Base-by-base conservation (phyloP, 139 green algal species). In the Tetradesmus lagerheimii region DNA sequence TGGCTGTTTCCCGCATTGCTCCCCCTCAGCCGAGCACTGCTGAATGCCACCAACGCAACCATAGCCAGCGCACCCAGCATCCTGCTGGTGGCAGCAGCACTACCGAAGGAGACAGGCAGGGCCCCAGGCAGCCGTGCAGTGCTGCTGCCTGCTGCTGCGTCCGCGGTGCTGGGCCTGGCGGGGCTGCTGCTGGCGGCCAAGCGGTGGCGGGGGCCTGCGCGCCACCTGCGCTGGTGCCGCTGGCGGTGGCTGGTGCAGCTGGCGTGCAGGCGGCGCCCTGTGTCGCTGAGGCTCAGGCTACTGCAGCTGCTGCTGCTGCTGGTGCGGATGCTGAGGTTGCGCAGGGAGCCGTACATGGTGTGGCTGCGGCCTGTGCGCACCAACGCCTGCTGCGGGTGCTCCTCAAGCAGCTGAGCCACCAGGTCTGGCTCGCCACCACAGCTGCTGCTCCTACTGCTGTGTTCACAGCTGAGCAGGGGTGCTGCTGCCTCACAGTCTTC, bases 251-350 rank as follows among this genome's bases (percentile, higher is more conserved):
- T 20, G 37, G 41, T 29, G 8, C 53, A 87, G 37, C 81, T 87
- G 81, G 34, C 18, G 15, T 78, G 50, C 20, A 87, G 50, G 4
- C 81, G 50, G n/a, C 81, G 50, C 0, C 81, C 50, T 25, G 81
- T 77, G 53, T 87, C 81, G 41, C 3, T 87, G 81, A 87, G 31
- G 81, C 81, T 87, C 4, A 87, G 50, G 53, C 81, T 87, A 15
- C 81, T 47, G 53, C 81, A 78, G 34, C 53, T 77, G 81, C 81
- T 85, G 43, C 9, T 87, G n/a, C 81, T 85, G 43, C 9, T 87
- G n/a, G 53, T 3, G 50, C 53, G 81, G 15, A 87, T 34, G 20
- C 53, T 78, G 53, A 87, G 50, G 53, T 87, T 87, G 16, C 81
- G 31, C 31, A 87, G 34, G 1, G 50, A 78, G 34, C 81, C 81